Conservation (phyloP, 2,329 filamentous ascomycete species). For the Fusarium sp. region DNA sequence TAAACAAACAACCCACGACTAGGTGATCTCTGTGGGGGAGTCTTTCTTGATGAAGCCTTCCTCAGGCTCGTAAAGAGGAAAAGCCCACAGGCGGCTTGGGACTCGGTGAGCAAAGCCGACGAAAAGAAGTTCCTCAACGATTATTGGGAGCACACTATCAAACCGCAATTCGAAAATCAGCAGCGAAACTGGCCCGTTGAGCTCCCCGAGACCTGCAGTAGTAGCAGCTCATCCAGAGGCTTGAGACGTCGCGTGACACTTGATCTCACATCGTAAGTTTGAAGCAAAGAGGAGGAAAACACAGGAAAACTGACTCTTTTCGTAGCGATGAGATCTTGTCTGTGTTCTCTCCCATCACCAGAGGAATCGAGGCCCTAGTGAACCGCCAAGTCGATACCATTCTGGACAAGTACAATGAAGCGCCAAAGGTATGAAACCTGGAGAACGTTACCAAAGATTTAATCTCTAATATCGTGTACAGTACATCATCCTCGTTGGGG, state of each 20-base stretch:
- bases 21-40: slow-evolving; percentile 58
- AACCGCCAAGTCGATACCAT: slow-evolving; percentile 47
- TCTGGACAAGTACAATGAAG: slow-evolving; percentile 6
- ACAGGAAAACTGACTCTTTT: not conserved
- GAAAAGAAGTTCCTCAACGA: slow-evolving; percentile 45
- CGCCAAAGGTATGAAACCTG: slow-evolving; percentile 49
- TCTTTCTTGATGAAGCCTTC: slow-evolving; percentile 60
- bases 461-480: slow-evolving; percentile 14
- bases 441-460: not conserved
- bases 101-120: not conserved
- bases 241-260: slow-evolving; percentile 18
- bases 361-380: slow-evolving; percentile 47
- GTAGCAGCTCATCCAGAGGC: not conserved
- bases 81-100: slow-evolving; percentile 25
- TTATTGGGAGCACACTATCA: slow-evolving; percentile 53
- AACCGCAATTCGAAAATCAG: slow-evolving; percentile 46
- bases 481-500: slow-evolving; percentile 59
- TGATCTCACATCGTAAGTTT: slow-evolving; percentile 20
- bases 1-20: accelerated
- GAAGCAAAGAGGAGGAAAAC: accelerated
- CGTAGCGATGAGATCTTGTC: slow-evolving; percentile 40
- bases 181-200: slow-evolving; percentile 31
- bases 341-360: slow-evolving; percentile 45
- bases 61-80: slow-evolving; percentile 47
- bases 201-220: slow-evolving; percentile 26